Base-by-base conservation (phyloP, 106 monocot genomes). In the Alisma plantagoaquatica region DNA sequence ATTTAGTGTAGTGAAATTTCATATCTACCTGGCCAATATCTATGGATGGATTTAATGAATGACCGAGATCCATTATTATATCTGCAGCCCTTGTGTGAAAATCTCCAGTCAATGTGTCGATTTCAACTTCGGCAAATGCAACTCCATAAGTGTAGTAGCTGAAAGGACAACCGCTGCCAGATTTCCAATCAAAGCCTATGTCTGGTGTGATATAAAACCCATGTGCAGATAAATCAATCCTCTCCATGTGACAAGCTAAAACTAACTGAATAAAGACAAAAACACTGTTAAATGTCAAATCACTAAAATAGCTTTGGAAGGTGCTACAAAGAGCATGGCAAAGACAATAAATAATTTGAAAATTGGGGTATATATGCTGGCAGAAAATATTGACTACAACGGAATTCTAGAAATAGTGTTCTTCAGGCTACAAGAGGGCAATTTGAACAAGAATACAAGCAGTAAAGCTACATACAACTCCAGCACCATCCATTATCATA, bases 21-120 rank as follows among this genome's bases (percentile, higher is more conserved):
- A n/a, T n/a, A n/a, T n/a, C n/a, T 61, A 96, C 94, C 94, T 96
- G 98, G 33, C 98, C 98, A 58, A 98, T 35, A 61, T 90, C 98
- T 44, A 98, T 90, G 23, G 98, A 81, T 23, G 89, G 98, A 70
- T 98, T 98, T 55, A 98, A 58, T 43, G 98, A 90, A 74, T 60
- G 59, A 2, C 98, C 98, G 57, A 86, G 79, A 61, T 98, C 98
- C 98, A 98, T 90, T 31, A 98, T 60, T 46, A 98, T 75, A 57
- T 98, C 76, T 9, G 71, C 85, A 16, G 66, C 58, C 47, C 66
- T 73, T 1, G 90, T 90, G 43, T 82, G 68, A 41, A 98, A 98
- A 77, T 90, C 98, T 33, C 98, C 98, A 19, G 98, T 90, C 53
- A 98, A 51, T 2, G 81, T 76, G 49, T 98, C 98, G 11, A 98